Conservation (phyloP, 306 rosid species). For the Cicer yamashitae region DNA sequence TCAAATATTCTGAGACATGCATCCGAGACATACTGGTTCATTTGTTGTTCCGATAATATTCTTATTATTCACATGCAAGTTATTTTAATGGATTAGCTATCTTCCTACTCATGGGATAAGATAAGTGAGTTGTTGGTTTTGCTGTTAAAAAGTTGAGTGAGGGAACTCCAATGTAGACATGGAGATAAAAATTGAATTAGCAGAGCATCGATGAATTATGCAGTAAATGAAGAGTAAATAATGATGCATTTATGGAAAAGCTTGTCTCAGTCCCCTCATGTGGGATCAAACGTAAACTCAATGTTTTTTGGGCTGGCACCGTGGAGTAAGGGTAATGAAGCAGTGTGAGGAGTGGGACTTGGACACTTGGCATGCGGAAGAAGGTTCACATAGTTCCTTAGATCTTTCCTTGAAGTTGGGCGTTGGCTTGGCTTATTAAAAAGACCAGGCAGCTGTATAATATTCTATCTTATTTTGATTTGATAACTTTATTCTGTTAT, state of each 20-base stretch:
- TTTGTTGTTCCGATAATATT: conserved; percentile 32
- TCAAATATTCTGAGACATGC: conserved; percentile 17
- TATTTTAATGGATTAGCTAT: conserved; percentile 21
- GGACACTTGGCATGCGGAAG: too few species aligned
- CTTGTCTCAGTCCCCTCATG: background rate
- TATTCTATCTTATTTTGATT: too few species aligned
- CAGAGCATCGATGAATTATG: background rate
- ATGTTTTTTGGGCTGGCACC: too few species aligned
- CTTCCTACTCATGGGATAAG: conserved; percentile 32
- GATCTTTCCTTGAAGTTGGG: too few species aligned
- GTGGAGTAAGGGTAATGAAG: too few species aligned
- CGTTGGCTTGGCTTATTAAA: too few species aligned
- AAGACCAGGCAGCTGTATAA: too few species aligned
- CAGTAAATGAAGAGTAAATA: conserved; percentile 26
- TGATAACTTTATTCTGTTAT: too few species aligned
- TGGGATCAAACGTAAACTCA: too few species aligned
- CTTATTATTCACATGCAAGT: conserved; percentile 33
- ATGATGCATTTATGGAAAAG: conserved; percentile 22
- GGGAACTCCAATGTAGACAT: conserved; percentile 31
- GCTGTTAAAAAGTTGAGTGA: conserved; percentile 25
- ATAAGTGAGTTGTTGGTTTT: conserved; percentile 31
- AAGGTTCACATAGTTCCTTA: too few species aligned
- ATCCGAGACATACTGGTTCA: background rate
- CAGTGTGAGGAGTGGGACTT: too few species aligned
- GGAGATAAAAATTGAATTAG: conserved; percentile 28